A percentile compares a stretch with the other conserved stretches of the same genome.
Evolutionary conservation across 768 basidiomycete genomes (phyloP).

Genomic region (Steccherinum ochraceum): DNA sequence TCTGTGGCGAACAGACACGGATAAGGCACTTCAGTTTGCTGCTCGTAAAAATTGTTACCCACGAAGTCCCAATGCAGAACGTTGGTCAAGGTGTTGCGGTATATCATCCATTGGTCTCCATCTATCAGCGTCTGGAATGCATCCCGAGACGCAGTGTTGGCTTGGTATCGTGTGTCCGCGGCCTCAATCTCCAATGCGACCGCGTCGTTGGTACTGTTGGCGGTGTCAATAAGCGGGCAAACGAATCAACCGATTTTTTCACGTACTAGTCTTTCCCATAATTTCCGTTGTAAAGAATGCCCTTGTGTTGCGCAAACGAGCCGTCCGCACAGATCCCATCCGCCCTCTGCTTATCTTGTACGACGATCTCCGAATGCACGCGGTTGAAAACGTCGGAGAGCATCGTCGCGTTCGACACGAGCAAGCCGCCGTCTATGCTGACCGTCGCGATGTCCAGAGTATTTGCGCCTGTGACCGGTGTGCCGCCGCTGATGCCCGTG

Average conservation of each 20-base stretch:
- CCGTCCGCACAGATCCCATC: constrained; percentile 51
- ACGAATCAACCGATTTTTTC: not conserved
- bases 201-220: constrained; percentile 50
- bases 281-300: constrained; percentile 66
- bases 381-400: constrained; percentile 44
- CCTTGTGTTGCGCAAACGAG: constrained; percentile 41
- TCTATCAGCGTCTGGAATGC: constrained; percentile 49
- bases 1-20: no score
- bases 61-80: constrained; percentile 67
- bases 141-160: constrained; percentile 20
- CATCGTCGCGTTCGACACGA: constrained; percentile 34
- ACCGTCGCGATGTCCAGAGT: constrained; percentile 56
- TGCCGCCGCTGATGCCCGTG: constrained; percentile 32
- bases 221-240: not conserved
- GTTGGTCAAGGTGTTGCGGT: constrained; percentile 44
- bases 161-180: constrained; percentile 51
- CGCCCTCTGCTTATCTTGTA: constrained; percentile 39
- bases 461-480: constrained; percentile 51
- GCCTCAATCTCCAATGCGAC: constrained; percentile 53
- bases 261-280: constrained; percentile 46
- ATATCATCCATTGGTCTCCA: constrained; percentile 62
- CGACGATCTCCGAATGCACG: constrained; percentile 43
- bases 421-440: constrained; percentile 44
- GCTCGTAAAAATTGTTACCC: no score
- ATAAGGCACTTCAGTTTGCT: no score